Evolutionary conservation across 2,329 filamentous ascomycete genomes (phyloP), one percentile per base, ranked within the genome.

Genomic region (Pseudofabraea citricarpa): DNA sequence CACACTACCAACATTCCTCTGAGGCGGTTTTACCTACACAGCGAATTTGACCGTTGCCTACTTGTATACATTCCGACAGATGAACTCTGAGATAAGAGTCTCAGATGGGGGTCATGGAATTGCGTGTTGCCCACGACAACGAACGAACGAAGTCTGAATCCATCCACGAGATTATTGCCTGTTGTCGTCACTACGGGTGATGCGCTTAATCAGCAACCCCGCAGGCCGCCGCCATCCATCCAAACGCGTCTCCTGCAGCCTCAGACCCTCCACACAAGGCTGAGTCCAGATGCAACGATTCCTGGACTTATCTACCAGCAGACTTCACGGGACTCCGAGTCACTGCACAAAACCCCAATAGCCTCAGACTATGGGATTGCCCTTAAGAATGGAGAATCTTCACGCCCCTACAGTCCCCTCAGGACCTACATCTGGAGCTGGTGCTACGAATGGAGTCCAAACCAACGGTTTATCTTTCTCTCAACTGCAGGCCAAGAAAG

Each of bases 401-500:
- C 82, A 86, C 57, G 73, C 80, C 36, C 80, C 81, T n/a, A 85
- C 81, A 15, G 80, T 87, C 66, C 74, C 84, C 45, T 90, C 90
- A 32, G 90, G 90, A 48, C 86, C 88, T 24, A 84, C 82, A 8
- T 83, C 82, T 44, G 74, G 73, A 21, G 70, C 74, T 32, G 52
- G 66, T 29, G 68, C 73, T 43, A 64, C 68, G 33, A 86, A 85
- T 63, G 84, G 85, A 53, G 68, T 77, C 53, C 70, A 77, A 41
- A 75, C 68, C 42, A 69, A 71, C 52, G 75, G 83, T 49, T 67
- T 89, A 54, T 84, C 87, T 39, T 80, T 96, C 60, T 69, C 77
- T 33, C 85, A 95, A 68, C 79, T 97, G 40, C 87, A 93, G 60
- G 76, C 77, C 24, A 86, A 89, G 68, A 97, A 95, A 65, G 83